These are phyloP conservation scores for Coniella lustricola DNA, from an alignment of 2,329 filamentous ascomycete species.

Conservation along the genomic window DNA sequence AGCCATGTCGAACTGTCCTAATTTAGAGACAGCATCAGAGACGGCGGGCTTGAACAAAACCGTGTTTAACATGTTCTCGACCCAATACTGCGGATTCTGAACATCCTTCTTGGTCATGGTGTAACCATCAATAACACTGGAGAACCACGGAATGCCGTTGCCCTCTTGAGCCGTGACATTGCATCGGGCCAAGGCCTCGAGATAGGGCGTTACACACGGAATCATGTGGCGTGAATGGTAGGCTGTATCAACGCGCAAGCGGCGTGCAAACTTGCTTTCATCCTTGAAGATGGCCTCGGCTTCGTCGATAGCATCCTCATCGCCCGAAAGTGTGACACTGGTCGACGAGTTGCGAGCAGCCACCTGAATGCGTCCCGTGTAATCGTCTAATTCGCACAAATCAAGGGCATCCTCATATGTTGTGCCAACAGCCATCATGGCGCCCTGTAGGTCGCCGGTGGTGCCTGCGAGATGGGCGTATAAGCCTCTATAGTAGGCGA, in stretches of 20 bases:
- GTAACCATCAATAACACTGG: neutral
- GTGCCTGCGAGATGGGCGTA: neutral
- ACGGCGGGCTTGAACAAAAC: slow-evolving; percentile 21
- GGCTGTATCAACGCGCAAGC: slow-evolving; percentile 31
- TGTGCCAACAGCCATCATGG: neutral
- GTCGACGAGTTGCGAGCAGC: slow-evolving; percentile 24
- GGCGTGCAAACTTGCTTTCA: slow-evolving; percentile 23
- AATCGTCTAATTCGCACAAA: neutral
- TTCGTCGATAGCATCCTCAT: slow-evolving; percentile 22
- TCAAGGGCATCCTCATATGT: neutral
- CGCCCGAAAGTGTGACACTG: slow-evolving; percentile 24
- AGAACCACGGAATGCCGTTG: neutral
- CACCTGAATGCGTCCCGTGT: neutral
- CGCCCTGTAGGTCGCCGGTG: neutral
- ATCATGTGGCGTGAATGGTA: slow-evolving; percentile 35
- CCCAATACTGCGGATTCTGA: slow-evolving; percentile 14
- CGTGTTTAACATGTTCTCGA: slow-evolving; percentile 17
- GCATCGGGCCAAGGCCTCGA: slow-evolving; percentile 1
- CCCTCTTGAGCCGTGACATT: neutral
- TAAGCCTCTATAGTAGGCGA: slow-evolving; percentile 14
- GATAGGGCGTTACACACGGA: slow-evolving; percentile 8
- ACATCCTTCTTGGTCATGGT: neutral
- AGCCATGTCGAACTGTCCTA: slow-evolving; percentile 22
- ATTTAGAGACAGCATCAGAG: slow-evolving; percentile 5
- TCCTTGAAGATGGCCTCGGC: slow-evolving; percentile 20